Base-by-base conservation (phyloP, 345 rosid genomes). In the Salix viminalis region DNA sequence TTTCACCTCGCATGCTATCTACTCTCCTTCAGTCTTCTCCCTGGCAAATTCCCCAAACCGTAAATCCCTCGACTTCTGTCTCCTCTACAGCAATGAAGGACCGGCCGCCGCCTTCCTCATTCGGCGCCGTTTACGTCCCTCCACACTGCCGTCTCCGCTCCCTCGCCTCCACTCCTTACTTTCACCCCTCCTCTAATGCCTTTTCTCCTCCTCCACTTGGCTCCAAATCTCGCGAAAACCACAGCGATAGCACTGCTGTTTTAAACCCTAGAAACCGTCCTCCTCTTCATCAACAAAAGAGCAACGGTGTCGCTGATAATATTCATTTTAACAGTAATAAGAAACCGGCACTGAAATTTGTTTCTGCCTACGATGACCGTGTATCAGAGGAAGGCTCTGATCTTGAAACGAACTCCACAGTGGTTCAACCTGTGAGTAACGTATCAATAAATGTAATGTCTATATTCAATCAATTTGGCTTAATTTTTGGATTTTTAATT, bases 61-160 rank as follows among this genome's bases (percentile, higher is more conserved):
- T 74, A 79, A 42, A 46, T 12, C 80, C 50, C 79, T 69, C 81
- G 3, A 42, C 39, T n/a, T 56, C 72, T 48, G 48, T 65, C 79
- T 39, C 65, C 60, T n/a, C 72, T 30, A 37, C 56, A 54, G 58
- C 64, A 46, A 92, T 94, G 97, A 91, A 92, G 87, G 92, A 92
- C 85, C 89, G 88, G 78, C 86, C 87, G 72, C 89, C 87, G 74
- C 91, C 87, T 68, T 81, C 90, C 42, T 85, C 92, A 1, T 69
- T 75, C 79, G 87, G 86, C 81, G 74, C 83, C 86, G 83, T 89
- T 76, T 94, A 92, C 85, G 84, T 87, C 70, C 96, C 97, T 62
- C 97, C 97, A 1, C 91, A 91, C 86, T 93, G 86, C 74, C 95
- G 97, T 56, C 87, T 84, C 67, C 88, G 88, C 79, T 86, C 91